Evolutionary conservation across 192 early-diverging fungal species (phyloP), one percentile per base, ranked within the genome.

Genomic region (Coemansia sp.): DNA sequence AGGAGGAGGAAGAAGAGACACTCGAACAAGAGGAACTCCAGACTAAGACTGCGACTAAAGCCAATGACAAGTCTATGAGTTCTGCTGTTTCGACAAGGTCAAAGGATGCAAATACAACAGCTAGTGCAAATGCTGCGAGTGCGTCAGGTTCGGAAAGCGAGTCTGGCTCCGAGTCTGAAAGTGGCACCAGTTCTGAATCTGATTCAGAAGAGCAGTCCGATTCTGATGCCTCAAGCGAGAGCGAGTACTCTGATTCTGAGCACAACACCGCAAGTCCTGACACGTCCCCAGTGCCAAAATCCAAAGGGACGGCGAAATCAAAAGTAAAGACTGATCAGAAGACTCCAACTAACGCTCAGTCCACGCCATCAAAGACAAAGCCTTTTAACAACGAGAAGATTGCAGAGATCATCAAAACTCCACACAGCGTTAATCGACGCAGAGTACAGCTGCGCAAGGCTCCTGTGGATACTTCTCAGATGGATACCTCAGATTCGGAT

Each of bases 401-500:
- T 16, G 46, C 26, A 26, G 58, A 59, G 21, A n/a, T 45, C 19
- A 16, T 26, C 6, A 61, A 12, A 12, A 10, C 47, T 52, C 37
- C 58, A 32, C 8, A 6, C 12, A 41, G 11, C 6, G 32, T n/a
- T 56, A 59, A 69, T 36, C 61, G 74, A 60, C 69, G 70, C 36
- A 76, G 70, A 52, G 48, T 72, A 5, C 55, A 58, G 47, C 67
- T 81, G 26, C 58, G 70, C 52, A 81, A 72, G 65, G 21, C 67
- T 4, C 8, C 59, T 5, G 37, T 61, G 4, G 43, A 32, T 0
- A n/a, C 51, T 4, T 41, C 21, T 36, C 39, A 62, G 1, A 40
- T 54, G 10, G 73, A 52, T 22, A 66, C 41, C 52, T 73, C 78
- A 7, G 74, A 64, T 4, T 71, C 66, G 8, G 46, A 43, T 0